Conservation (phyloP, 23 red algal genomes). For the Gracilaria caudata region DNA sequence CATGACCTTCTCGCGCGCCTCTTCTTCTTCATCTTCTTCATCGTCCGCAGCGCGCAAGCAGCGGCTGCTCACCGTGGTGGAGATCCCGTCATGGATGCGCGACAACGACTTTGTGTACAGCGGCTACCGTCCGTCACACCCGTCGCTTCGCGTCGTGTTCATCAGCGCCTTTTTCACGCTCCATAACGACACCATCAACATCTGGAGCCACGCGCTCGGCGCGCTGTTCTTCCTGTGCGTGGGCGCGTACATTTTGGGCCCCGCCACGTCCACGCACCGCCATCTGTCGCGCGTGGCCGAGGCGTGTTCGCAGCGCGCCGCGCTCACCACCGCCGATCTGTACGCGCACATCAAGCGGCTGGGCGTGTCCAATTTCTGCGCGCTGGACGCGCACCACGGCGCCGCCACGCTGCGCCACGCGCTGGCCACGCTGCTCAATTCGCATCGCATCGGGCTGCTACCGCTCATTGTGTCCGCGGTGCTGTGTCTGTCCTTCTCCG, state of each 20-base stretch:
- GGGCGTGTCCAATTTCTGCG: slow-evolving; percentile 40
- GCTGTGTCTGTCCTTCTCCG: slow-evolving; percentile 68
- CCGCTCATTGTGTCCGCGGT: slow-evolving; percentile 64
- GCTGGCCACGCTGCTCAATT: slow-evolving; percentile 41
- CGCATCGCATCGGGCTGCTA: slow-evolving; percentile 21
- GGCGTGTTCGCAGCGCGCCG: slow-evolving; percentile 55
- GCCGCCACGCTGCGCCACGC: slow-evolving; percentile 19
- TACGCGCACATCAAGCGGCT: slow-evolving; percentile 36
- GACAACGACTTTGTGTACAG: slow-evolving; percentile 84
- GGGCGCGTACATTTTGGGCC: slow-evolving; percentile 57
- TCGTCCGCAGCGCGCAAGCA: not conserved
- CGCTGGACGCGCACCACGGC: not conserved
- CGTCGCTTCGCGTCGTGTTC: slow-evolving; percentile 50
- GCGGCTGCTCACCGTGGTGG: slow-evolving; percentile 29
- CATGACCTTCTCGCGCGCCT: not conserved
- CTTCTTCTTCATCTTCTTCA: no score
- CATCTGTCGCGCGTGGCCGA: slow-evolving; percentile 57
- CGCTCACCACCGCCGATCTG: slow-evolving; percentile 17
- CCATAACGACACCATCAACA: slow-evolving; percentile 94
- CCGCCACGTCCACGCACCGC: slow-evolving; percentile 18
- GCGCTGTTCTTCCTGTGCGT: slow-evolving; percentile 79
- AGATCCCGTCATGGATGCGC: slow-evolving; percentile 85
- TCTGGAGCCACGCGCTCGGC: slow-evolving; percentile 85
- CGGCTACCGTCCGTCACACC: slow-evolving; percentile 71
- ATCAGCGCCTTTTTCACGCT: slow-evolving; percentile 67